phyloP scores from a whole-genome alignment of 1,284 basidiomycete genomes.

The Ustilago lituana region DNA sequence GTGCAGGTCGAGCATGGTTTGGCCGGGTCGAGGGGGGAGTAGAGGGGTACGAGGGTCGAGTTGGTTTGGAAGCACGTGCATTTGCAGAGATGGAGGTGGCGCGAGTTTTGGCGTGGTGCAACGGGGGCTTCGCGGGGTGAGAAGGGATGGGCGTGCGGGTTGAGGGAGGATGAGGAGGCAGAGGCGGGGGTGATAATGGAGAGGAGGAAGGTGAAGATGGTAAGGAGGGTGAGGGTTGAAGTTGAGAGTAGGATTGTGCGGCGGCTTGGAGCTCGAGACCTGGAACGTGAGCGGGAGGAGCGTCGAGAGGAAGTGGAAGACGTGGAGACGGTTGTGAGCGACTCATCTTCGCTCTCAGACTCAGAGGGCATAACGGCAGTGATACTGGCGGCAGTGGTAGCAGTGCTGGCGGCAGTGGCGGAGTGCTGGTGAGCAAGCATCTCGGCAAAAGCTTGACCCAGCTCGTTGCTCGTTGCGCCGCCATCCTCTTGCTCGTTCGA shows the following conservation, averaged over 20 bases:
- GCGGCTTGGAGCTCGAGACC: conserved; percentile 10
- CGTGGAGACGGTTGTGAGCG: conserved; percentile 19
- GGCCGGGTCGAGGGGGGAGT: conserved; percentile 44
- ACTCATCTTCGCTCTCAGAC: conserved; percentile 12
- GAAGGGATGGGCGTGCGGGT: background rate
- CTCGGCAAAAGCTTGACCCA: conserved; percentile 20
- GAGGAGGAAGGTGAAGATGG: conserved; percentile 29
- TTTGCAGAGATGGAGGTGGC: conserved; percentile 61
- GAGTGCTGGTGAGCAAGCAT: conserved; percentile 24
- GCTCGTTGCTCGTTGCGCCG: conserved; percentile 4
- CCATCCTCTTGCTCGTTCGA: background rate
- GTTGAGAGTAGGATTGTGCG: conserved; percentile 13
- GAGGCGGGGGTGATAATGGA: conserved; percentile 7
- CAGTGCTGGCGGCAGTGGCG: background rate
- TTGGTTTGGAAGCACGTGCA: conserved; percentile 67
- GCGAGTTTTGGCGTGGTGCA: conserved; percentile 5
- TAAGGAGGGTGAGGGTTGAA: conserved; percentile 20
- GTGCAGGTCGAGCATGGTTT: conserved; percentile 66
- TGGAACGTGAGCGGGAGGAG: conserved; percentile 7
- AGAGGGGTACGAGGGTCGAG: conserved; percentile 65
- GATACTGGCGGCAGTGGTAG: background rate
- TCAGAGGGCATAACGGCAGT: background rate
- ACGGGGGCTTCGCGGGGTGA: background rate
- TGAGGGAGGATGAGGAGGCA: background rate
- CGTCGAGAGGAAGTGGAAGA: conserved; percentile 4